Evolutionary conservation across 306 rosid genomes (phyloP).

Genomic region (Quercus agrifolia): DNA sequence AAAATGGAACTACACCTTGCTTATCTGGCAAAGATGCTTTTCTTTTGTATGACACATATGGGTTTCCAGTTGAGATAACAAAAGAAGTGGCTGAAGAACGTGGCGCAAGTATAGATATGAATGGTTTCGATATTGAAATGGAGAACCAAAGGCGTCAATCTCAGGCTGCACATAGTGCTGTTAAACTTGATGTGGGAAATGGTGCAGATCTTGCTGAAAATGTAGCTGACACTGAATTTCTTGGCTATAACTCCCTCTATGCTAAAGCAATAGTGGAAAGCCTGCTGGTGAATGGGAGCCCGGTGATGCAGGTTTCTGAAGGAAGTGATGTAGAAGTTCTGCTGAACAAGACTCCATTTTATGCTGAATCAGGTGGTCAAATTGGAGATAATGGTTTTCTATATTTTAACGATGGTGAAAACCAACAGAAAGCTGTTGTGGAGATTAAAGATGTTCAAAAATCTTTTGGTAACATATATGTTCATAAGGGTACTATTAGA

Average conservation of each 20-base stretch:
- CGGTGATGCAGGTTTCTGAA: conserved; percentile 58
- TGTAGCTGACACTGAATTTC: conserved; percentile 78
- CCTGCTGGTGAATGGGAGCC: conserved; percentile 76
- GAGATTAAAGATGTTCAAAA: conserved; percentile 90
- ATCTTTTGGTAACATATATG: conserved; percentile 74
- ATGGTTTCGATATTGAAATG: conserved; percentile 87
- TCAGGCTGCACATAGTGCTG: conserved; percentile 88
- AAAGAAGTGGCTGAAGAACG: conserved; percentile 91
- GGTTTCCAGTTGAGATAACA: conserved; percentile 87
- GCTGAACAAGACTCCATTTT: conserved; percentile 86
- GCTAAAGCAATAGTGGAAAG: conserved; percentile 76
- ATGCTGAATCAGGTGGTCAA: conserved; percentile 98
- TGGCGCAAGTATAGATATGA: conserved; percentile 76
- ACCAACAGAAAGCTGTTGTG: conserved; percentile 60
- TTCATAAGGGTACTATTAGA: conserved; percentile 81
- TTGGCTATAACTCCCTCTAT: conserved; percentile 77
- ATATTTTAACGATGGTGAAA: conserved; percentile 54
- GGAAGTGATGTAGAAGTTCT: conserved; percentile 85
- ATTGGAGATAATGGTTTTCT: conserved; percentile 87
- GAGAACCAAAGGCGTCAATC: conserved; percentile 94
- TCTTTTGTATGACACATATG: conserved; percentile 90
- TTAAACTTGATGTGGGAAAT: conserved; percentile 69
- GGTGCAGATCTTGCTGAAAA: conserved; percentile 56
- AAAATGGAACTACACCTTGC: conserved; percentile 59
- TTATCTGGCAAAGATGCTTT: conserved; percentile 86